Percentiles rank a stretch among this genome's conserved stretches.
Evolutionary conservation across 2,329 filamentous ascomycete species (phyloP).

Genomic region (Cladosporium colombiae): DNA sequence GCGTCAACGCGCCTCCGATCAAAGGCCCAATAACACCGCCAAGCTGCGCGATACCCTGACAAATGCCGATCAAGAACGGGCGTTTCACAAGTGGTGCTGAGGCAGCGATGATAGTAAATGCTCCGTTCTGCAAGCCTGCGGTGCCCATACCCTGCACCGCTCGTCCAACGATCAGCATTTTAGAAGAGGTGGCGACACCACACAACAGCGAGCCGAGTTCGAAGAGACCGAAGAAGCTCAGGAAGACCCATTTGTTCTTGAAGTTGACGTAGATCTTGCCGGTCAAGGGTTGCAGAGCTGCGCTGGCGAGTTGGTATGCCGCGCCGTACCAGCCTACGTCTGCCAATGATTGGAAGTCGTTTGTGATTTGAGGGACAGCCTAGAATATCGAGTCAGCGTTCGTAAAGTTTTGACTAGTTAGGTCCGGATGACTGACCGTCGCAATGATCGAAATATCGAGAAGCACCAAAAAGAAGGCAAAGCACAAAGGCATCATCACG

Average conservation of each 20-base stretch:
- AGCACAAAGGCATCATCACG: slow-evolving; percentile 40
- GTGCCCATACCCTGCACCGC: slow-evolving; percentile 56
- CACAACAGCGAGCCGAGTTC: slow-evolving; percentile 56
- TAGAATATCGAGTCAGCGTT: slow-evolving; percentile 12
- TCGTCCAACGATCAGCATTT: slow-evolving; percentile 58
- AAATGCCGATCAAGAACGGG: slow-evolving; percentile 23
- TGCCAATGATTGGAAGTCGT: slow-evolving; percentile 42
- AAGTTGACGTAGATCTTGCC: slow-evolving; percentile 27
- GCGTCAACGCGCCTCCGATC: slow-evolving; percentile 23
- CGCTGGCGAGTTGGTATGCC: slow-evolving; percentile 24
- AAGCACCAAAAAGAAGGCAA: slow-evolving; percentile 38
- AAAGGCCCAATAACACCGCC: slow-evolving; percentile 23
- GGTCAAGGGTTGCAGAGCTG: slow-evolving; percentile 24
- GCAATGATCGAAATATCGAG: slow-evolving; percentile 24
- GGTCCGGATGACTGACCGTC: slow-evolving; percentile 15
- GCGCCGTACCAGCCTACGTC: slow-evolving; percentile 47
- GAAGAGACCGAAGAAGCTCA: slow-evolving; percentile 24
- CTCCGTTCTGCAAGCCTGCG: slow-evolving; percentile 41
- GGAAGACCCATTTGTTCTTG: slow-evolving; percentile 25
- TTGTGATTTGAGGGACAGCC: slow-evolving; percentile 45
- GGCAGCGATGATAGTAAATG: slow-evolving; percentile 23
- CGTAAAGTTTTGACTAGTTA: not conserved
- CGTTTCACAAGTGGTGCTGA: slow-evolving; percentile 20
- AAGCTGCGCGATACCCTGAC: slow-evolving; percentile 26
- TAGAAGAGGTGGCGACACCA: slow-evolving; percentile 49